Base-by-base conservation (phyloP, 1,284 basidiomycete genomes). In the Cryptococcus sp. region DNA sequence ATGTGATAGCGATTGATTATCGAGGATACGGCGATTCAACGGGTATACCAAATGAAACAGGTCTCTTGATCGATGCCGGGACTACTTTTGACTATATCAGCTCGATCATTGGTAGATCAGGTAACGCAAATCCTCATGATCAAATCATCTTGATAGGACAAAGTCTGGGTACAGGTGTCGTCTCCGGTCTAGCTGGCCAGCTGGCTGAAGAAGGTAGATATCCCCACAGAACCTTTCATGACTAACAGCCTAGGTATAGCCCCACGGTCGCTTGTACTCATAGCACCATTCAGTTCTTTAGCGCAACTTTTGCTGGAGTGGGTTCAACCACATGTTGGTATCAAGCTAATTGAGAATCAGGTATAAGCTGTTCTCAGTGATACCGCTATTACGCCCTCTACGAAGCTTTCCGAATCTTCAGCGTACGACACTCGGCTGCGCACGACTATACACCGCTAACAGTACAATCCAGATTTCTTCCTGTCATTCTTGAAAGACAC, bases 21-120 rank as follows among this genome's bases (percentile, higher is more conserved):
- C 84, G 91, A n/a, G 94, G 94, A 0, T 98, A 89, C 65, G 94
- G 81, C 0, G 92, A 98, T 70, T 93, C 90, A 54, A 82, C 83
- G 0, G 90, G 92, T 1, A 73, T 71, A 0, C 93, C 93, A 0
- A 84, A 82, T 8, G 87, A 94, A 70, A 73, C 76, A 11, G 95
- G 93, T 0, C 77, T 97, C 0, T 73, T 83, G 0, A 74, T 75
- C 3, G 95, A 98, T 68, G 91, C 90, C 1, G 80, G 84, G 32
- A 81, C 89, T 0, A 88, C 86, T 0, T 96, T 86, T 82, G 83
- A 90, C 63, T 66, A 58, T 46, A 58, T 66, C 23, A 30, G 38
- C 15, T 34, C 45, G 32, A 43, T 31, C 30, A 49, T 31, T 23
- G 38, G 32, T 44, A 31, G 44, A 30, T 14, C 13, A 23, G 23